These are phyloP conservation scores for Tagetes patula DNA, from an alignment of 129 eudicot genomes.

Conservation along the genomic window DNA sequence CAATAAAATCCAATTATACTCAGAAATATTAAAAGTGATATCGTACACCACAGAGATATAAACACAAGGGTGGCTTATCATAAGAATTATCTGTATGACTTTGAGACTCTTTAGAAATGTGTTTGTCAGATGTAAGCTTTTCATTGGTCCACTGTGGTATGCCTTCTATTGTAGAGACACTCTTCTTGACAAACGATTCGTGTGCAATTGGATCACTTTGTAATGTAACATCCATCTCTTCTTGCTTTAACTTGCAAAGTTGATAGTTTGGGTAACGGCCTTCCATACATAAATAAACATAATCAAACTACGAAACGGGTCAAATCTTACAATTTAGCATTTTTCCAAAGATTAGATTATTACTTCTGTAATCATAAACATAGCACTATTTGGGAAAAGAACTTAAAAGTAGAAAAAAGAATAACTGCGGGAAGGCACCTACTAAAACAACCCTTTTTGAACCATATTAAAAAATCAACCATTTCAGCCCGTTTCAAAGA, in stretches of 20 bases:
- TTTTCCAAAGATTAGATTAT: neutral
- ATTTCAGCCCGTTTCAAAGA: no score
- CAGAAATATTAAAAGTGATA: slow-evolving; percentile 12
- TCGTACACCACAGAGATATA: slow-evolving; percentile 92
- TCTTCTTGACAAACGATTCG: slow-evolving; percentile 36
- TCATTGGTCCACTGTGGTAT: slow-evolving; percentile 36
- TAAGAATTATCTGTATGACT: slow-evolving; percentile 30
- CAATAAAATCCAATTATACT: neutral
- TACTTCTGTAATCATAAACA: neutral
- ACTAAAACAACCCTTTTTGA: neutral
- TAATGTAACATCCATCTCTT: slow-evolving; percentile 25
- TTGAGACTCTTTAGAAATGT: slow-evolving; percentile 32
- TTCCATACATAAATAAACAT: slow-evolving; percentile 42
- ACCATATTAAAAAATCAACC: no score
- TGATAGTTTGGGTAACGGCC: slow-evolving; percentile 80
- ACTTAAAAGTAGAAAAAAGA: neutral
- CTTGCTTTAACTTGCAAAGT: slow-evolving; percentile 60
- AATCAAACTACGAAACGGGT: neutral
- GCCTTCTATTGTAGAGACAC: slow-evolving; percentile 40
- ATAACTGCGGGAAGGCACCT: neutral
- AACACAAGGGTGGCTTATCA: slow-evolving; percentile 44
- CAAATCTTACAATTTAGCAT: neutral
- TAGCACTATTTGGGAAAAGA: neutral
- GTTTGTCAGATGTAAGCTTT: slow-evolving; percentile 31
- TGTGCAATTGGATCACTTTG: slow-evolving; percentile 31